A percentile compares a stretch with the other conserved stretches of the same genome.
phyloP scores from a whole-genome alignment of 1,284 basidiomycete species.

The Fomitopsis palustris region DNA sequence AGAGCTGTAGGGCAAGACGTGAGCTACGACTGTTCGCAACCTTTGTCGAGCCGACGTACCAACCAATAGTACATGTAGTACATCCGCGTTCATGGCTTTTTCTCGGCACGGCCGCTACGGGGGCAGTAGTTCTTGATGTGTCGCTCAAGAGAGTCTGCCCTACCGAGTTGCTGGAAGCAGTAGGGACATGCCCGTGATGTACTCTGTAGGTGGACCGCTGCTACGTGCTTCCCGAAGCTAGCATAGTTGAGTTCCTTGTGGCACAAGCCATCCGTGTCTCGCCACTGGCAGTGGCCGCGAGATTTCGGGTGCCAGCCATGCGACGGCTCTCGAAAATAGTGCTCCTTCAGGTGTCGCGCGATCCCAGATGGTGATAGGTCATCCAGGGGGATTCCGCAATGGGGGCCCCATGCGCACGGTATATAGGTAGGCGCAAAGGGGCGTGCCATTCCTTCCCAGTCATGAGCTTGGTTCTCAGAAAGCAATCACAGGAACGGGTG shows the following conservation, averaged over 20 bases:
- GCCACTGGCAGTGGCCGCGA: constrained; percentile 16
- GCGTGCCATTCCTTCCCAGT: neutral
- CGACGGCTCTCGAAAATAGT: constrained; percentile 14
- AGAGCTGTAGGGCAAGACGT: neutral
- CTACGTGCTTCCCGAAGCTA: constrained; percentile 23
- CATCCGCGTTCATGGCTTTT: neutral
- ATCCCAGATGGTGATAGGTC: constrained; percentile 18
- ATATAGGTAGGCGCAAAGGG: neutral
- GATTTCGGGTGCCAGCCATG: constrained; percentile 13
- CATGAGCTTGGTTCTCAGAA: neutral
- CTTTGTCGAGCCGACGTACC: too few relatives aligned
- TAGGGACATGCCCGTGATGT: constrained; percentile 18
- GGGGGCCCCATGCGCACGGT: neutral
- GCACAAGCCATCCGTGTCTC: constrained; percentile 10
- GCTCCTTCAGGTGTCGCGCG: constrained; percentile 18
- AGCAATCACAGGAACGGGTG: neutral
- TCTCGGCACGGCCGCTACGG: neutral
- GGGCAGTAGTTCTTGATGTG: constrained; percentile 16
- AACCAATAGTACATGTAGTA: too few relatives aligned
- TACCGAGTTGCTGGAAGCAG: constrained; percentile 18
- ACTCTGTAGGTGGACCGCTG: constrained; percentile 21
- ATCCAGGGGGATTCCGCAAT: constrained; percentile 12
- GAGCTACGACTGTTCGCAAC: too few relatives aligned
- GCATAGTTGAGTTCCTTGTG: constrained; percentile 21
- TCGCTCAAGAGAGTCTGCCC: constrained; percentile 20